Conservation (phyloP, 2,329 filamentous ascomycete species). For the Epichloe bromicola region DNA sequence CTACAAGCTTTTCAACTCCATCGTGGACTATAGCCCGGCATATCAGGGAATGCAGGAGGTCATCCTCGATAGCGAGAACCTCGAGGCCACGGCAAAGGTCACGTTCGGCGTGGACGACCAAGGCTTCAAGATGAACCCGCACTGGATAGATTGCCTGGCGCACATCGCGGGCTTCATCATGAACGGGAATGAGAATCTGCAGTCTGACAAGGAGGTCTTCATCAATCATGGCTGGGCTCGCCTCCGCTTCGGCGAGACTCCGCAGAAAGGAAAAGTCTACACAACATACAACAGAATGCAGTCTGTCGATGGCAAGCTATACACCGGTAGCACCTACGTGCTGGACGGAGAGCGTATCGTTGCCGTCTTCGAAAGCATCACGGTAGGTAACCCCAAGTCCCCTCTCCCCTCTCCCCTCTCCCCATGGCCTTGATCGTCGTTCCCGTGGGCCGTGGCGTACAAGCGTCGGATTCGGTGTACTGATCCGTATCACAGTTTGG, state of each 20-base stretch:
- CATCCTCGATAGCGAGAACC: conserved; percentile 19
- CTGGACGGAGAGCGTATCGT: conserved; percentile 39
- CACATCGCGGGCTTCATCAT: conserved; percentile 49
- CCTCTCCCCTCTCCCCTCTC: too few relatives aligned
- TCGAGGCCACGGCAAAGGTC: conserved; percentile 26
- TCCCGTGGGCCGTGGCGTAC: neutral
- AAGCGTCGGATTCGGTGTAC: neutral
- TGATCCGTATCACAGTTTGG: neutral
- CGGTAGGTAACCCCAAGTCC: neutral
- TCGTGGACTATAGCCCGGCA: conserved; percentile 41
- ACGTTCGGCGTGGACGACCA: conserved; percentile 35
- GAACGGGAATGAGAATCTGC: conserved; percentile 21
- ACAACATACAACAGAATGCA: conserved; percentile 46
- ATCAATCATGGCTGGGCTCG: conserved; percentile 49
- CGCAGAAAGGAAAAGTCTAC: conserved; percentile 18
- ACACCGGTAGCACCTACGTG: conserved; percentile 39
- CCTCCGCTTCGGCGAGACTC: neutral
- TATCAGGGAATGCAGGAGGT: conserved; percentile 48
- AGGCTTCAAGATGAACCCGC: conserved; percentile 10
- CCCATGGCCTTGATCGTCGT: too few relatives aligned
- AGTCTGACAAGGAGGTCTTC: conserved; percentile 24
- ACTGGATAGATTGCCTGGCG: conserved; percentile 46
- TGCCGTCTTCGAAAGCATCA: conserved; percentile 39
- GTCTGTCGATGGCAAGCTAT: conserved; percentile 30
- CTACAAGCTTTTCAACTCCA: conserved; percentile 52